Conservation (phyloP, 345 rosid genomes). For the Toxicodendron radicans region DNA sequence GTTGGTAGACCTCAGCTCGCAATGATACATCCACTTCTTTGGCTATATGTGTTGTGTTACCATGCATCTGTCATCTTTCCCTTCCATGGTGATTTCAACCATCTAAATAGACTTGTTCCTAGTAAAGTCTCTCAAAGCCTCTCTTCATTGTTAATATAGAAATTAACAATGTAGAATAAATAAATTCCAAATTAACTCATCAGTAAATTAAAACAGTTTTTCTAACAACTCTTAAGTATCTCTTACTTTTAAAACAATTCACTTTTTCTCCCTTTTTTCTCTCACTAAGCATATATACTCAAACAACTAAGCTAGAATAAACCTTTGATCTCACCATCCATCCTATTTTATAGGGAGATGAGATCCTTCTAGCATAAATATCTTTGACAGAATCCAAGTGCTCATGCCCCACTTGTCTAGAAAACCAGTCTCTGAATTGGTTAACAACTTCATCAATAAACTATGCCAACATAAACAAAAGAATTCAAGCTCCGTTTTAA, state of each 20-base stretch:
- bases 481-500: conserved; percentile 10
- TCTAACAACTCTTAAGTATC: background rate
- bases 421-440: background rate
- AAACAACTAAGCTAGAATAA: background rate
- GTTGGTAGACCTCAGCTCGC: background rate
- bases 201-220: background rate
- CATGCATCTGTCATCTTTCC: background rate
- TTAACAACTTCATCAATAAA: background rate
- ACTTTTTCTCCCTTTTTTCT: background rate
- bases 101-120: background rate
- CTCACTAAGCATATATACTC: background rate
- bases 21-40: conserved; percentile 1
- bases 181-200: background rate
- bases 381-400: background rate
- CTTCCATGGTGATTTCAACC: background rate
- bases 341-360: background rate
- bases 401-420: background rate
- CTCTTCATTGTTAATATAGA: background rate
- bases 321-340: background rate
- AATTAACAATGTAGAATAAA: background rate
- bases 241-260: background rate
- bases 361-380: background rate
- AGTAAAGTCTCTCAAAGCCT: background rate
- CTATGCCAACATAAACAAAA: background rate
- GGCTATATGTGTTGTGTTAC: background rate